A percentile compares a stretch with the other conserved stretches of the same genome.
Evolutionary conservation across 805 yeast genomes (phyloP).

Genomic region (Maudiozyma bulderi): DNA sequence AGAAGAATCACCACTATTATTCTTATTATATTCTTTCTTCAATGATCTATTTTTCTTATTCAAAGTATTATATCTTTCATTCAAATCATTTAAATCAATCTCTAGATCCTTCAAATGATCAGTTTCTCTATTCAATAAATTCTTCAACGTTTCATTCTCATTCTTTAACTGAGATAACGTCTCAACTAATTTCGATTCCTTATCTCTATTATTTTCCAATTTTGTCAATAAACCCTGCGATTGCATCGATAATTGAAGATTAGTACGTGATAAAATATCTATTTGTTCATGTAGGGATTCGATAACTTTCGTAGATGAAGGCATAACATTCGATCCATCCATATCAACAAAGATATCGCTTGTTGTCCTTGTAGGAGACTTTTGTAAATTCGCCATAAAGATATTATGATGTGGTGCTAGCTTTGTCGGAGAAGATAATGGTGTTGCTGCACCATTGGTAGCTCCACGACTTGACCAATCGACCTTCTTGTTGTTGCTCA

Average conservation of each 20-base stretch:
- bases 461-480: not conserved
- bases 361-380: slow-evolving; percentile 10
- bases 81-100: slow-evolving; percentile 22
- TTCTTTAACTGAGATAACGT: slow-evolving; percentile 56
- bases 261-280: slow-evolving; percentile 40
- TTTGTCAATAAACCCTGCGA: slow-evolving; percentile 44
- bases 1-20: slow-evolving; percentile 5
- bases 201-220: slow-evolving; percentile 35
- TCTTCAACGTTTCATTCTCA: slow-evolving; percentile 68
- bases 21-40: not conserved
- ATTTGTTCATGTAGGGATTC: slow-evolving; percentile 38
- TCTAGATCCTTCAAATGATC: slow-evolving; percentile 61
- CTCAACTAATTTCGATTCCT: slow-evolving; percentile 40
- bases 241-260: slow-evolving; percentile 30
- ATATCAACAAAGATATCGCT: not conserved
- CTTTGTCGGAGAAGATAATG: slow-evolving; percentile 16
- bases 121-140: slow-evolving; percentile 29
- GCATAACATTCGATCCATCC: not conserved
- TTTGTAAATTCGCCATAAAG: slow-evolving; percentile 20
- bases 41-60: slow-evolving; percentile 1
- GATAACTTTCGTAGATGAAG: slow-evolving; percentile 26
- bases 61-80: slow-evolving; percentile 1
- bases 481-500: not conserved
- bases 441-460: not conserved
- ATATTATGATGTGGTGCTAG: slow-evolving; percentile 17